phyloP scores from a whole-genome alignment of 495 filamentous ascomycete genomes.

The Penicillium angulare region DNA sequence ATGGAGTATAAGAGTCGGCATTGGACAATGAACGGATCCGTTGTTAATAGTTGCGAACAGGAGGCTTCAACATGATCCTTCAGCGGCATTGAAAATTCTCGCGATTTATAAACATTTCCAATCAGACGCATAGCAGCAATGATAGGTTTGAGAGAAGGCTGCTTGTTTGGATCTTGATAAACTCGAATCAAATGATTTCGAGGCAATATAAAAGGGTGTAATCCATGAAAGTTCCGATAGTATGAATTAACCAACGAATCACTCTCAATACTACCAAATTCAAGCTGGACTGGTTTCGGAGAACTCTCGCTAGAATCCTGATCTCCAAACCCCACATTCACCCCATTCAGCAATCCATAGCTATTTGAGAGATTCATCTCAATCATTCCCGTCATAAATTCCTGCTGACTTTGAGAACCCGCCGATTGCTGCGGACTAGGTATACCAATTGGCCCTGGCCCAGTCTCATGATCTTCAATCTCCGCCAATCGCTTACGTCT shows the following conservation, averaged over 20 bases:
- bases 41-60: slow-evolving; percentile 58
- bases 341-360: background rate
- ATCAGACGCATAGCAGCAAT: slow-evolving; percentile 23
- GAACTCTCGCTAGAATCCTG: background rate
- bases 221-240: slow-evolving; percentile 29
- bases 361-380: background rate
- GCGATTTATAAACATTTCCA: slow-evolving; percentile 23
- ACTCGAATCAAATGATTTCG: slow-evolving; percentile 11
- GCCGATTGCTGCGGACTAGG: background rate
- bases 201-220: slow-evolving; percentile 27
- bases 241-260: slow-evolving; percentile 28
- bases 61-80: slow-evolving; percentile 19
- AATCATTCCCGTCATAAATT: slow-evolving; percentile 1
- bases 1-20: slow-evolving; percentile 33
- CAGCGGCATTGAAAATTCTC: slow-evolving; percentile 19
- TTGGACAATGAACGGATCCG: slow-evolving; percentile 32
- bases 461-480: background rate
- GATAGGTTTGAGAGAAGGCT: slow-evolving; percentile 15
- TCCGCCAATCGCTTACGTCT: slow-evolving; percentile 18
- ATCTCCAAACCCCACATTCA: background rate
- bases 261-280: slow-evolving; percentile 12
- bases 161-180: slow-evolving; percentile 20
- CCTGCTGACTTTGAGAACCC: background rate
- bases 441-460: background rate
- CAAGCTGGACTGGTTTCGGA: background rate